Conservation (phyloP, 1,139 yeast genomes). For the Diutina scorzettiae region DNA sequence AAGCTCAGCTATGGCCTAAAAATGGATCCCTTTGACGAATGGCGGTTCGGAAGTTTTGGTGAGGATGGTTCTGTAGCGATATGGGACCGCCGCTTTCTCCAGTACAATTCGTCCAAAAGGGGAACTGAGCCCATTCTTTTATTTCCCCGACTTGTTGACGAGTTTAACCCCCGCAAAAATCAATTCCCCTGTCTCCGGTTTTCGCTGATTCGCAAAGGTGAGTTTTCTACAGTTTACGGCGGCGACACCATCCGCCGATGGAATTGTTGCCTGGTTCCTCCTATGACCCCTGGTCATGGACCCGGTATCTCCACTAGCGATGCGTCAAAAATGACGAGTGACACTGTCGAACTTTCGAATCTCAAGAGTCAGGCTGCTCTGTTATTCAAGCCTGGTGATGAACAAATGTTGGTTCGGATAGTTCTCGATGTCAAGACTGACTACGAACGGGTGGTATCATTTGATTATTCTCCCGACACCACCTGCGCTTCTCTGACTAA, state of each 20-base stretch:
- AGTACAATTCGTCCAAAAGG: slow-evolving; percentile 11
- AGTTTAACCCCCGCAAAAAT: slow-evolving; percentile 46
- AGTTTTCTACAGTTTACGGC: slow-evolving; percentile 68
- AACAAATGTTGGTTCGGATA: slow-evolving; percentile 59
- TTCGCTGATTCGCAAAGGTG: slow-evolving; percentile 57
- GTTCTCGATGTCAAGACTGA: slow-evolving; percentile 70
- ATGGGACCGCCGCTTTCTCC: slow-evolving; percentile 73
- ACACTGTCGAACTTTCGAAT: slow-evolving; percentile 10
- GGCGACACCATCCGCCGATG: slow-evolving; percentile 75
- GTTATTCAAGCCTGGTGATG: slow-evolving; percentile 27
- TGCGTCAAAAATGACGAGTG: slow-evolving; percentile 6
- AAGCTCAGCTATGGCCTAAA: slow-evolving; percentile 60
- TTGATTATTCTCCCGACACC: slow-evolving; percentile 63
- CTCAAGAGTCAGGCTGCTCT: slow-evolving; percentile 25
- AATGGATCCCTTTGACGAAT: slow-evolving; percentile 52
- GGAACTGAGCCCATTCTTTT: slow-evolving; percentile 43
- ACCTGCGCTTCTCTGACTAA: slow-evolving; percentile 33
- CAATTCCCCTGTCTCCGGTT: slow-evolving; percentile 60
- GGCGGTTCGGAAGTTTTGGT: slow-evolving; percentile 59
- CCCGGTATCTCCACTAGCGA: not conserved
- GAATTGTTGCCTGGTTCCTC: slow-evolving; percentile 59
- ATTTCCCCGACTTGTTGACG: slow-evolving; percentile 58
- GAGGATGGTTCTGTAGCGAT: slow-evolving; percentile 80
- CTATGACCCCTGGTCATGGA: slow-evolving; percentile 9
- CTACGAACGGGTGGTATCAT: slow-evolving; percentile 71